Conservation (phyloP, 2,329 filamentous ascomycete genomes). For the Pyrenophora seminiperda region DNA sequence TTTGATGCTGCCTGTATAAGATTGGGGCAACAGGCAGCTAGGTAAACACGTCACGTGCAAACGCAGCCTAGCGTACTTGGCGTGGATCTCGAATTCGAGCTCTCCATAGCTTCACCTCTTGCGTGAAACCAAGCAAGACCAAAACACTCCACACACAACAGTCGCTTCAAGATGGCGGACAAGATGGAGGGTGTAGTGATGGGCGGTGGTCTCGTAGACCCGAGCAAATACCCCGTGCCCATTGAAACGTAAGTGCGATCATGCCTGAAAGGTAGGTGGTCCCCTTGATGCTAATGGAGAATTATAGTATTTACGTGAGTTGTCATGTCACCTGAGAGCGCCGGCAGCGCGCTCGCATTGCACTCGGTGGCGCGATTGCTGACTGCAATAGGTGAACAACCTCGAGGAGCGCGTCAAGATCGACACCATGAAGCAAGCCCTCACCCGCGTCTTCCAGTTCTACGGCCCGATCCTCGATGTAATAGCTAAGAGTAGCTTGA, state of each 20-base stretch:
- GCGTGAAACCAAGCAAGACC: conserved; percentile 5
- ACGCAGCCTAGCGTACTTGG: conserved; percentile 18
- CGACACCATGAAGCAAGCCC: conserved; percentile 72
- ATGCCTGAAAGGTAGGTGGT: conserved; percentile 20
- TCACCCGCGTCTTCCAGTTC: conserved; percentile 81
- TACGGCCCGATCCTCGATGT: conserved; percentile 87
- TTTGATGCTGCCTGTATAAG: no score
- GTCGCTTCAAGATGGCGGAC: conserved; percentile 37
- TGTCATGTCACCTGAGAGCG: conserved; percentile 8
- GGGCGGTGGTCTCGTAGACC: conserved; percentile 29
- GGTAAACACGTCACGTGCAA: conserved; percentile 13
- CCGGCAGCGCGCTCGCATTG: conserved; percentile 29
- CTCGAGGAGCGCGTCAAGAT: conserved; percentile 91
- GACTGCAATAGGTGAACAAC: conserved; percentile 66
- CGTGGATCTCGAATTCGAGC: conserved; percentile 18
- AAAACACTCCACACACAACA: conserved; percentile 11
- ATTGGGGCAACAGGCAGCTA: no score
- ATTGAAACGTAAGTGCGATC: conserved; percentile 43
- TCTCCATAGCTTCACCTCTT: conserved; percentile 20
- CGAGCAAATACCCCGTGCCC: conserved; percentile 42
- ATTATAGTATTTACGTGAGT: conserved; percentile 45
- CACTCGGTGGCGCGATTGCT: conserved; percentile 27
- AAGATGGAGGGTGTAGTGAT: conserved; percentile 45
- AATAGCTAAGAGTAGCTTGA: conserved; percentile 85
- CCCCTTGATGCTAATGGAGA: conserved; percentile 31